Evolutionary conservation across 163 green algal species (phyloP).

Genomic region (Volvox carteri): DNA sequence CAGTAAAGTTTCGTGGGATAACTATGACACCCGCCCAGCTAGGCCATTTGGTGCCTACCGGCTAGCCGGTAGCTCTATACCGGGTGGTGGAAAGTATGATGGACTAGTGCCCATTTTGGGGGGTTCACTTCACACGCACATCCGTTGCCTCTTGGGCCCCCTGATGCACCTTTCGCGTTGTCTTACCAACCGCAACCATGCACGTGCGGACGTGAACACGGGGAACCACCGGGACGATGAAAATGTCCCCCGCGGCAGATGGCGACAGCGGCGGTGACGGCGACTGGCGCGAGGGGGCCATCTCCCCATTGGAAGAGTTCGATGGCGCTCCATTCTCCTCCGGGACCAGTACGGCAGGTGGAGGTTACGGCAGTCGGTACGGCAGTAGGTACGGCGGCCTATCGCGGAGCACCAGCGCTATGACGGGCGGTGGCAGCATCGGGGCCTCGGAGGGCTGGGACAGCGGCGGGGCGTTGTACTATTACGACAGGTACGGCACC

Average conservation of each 20-base stretch:
- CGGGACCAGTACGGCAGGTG: background rate
- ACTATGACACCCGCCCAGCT: too few relatives aligned
- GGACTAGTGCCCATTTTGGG: too few relatives aligned
- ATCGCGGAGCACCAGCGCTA: constrained; percentile 1
- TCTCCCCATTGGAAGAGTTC: constrained; percentile 4
- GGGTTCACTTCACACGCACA: too few relatives aligned
- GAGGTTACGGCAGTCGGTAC: constrained; percentile 14
- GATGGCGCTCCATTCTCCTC: background rate
- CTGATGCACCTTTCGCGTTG: too few relatives aligned
- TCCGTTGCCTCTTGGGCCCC: too few relatives aligned
- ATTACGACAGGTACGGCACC: constrained; percentile 32
- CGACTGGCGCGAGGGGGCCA: constrained; percentile 22
- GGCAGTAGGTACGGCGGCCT: constrained; percentile 18
- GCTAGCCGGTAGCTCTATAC: too few relatives aligned
- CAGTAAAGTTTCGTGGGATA: too few relatives aligned
- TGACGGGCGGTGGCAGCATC: background rate
- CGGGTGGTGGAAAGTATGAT: too few relatives aligned
- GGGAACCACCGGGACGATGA: too few relatives aligned
- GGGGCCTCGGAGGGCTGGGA: constrained; percentile 16
- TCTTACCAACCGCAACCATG: too few relatives aligned
- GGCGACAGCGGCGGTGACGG: background rate
- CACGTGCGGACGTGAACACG: too few relatives aligned
- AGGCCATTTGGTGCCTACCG: too few relatives aligned
- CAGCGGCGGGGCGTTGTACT: background rate
- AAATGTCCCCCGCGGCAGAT: background rate